Base-by-base conservation (phyloP, 2,329 filamentous ascomycete species). In the Neonectria sp. region DNA sequence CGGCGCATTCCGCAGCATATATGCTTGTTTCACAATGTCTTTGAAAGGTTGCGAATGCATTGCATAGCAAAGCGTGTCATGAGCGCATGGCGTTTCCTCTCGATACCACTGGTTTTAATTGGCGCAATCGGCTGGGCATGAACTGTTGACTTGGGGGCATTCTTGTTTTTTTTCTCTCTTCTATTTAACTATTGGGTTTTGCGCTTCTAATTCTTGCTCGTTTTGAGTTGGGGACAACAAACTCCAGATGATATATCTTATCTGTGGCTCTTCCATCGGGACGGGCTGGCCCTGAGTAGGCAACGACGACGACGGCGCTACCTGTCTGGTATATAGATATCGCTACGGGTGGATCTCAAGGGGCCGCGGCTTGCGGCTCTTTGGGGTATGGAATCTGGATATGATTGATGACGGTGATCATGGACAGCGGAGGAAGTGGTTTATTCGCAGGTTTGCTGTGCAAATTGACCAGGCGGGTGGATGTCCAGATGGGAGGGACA, bases 51-150 rank as follows among this genome's bases (percentile, higher is more conserved):
- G 73, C 76, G 71, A 79, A 75, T 79, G 79, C 80, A 82, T 82
- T 81, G 79, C 79, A 81, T 72, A 78, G 78, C 79, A 82, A 75
- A 79, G 80, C 79, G 79, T 81, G 79, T 79, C 76, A 77, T 80
- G 78, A 78, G 73, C 78, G 77, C 79, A 79, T 77, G 76, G 77
- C 80, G 80, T 83, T 81, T 81, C 75, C 73, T 80, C 80, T 83
- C 78, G 82, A 83, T 83, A 83, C 82, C 82, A 83, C 74, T 76
- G 80, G 79, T 77, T 79, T 75, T 73, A 62, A 72, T 72, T 59
- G 77, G 74, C 75, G 76, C 73, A 69, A 48, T 60, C 59, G 56
- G 73, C 59, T 68, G 70, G 71, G 69, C 72, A 76, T 75, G 71
- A 73, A 72, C 52, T 73, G 71, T 71, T 66, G 49, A 66, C 52